phyloP scores from a whole-genome alignment of 306 rosid genomes.

The Cicer judaicum region DNA sequence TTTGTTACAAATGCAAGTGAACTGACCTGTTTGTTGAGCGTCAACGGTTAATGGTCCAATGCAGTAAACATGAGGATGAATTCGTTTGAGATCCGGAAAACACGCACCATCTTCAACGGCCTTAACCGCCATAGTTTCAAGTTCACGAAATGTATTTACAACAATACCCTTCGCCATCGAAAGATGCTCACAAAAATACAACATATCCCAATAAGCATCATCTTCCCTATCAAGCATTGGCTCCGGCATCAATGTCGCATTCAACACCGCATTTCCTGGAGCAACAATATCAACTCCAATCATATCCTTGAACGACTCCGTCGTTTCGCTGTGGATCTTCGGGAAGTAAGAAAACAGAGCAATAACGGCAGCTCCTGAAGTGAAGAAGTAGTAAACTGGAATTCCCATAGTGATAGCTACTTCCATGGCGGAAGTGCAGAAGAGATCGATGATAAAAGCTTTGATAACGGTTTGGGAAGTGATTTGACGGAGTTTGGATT shows the following conservation, averaged over 20 bases:
- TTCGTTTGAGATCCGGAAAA: neutral
- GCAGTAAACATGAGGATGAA: conserved; percentile 24
- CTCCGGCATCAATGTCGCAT: conserved; percentile 29
- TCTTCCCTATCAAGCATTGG: conserved; percentile 36
- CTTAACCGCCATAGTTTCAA: conserved; percentile 35
- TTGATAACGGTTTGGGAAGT: neutral
- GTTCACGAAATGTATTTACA: conserved; percentile 37
- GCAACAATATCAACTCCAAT: conserved; percentile 10
- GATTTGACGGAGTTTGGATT: conserved; percentile 12
- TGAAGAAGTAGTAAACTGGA: conserved; percentile 42
- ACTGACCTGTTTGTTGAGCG: conserved; percentile 39
- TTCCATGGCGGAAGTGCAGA: conserved; percentile 29
- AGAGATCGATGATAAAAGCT: conserved; percentile 38
- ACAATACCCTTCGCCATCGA: conserved; percentile 27
- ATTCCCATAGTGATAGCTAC: neutral
- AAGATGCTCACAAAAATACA: conserved; percentile 12
- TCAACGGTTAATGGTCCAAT: conserved; percentile 43
- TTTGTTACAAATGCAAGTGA: neutral
- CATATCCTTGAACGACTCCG: conserved; percentile 25
- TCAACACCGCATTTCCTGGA: conserved; percentile 35
- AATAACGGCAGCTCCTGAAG: conserved; percentile 40
- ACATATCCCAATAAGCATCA: conserved; percentile 33
- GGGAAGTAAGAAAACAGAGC: conserved; percentile 31
- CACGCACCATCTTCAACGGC: conserved; percentile 24
- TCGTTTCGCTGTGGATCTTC: neutral